phyloP scores from a whole-genome alignment of 2,329 filamentous ascomycete species.

The Laburnicola sp. region DNA sequence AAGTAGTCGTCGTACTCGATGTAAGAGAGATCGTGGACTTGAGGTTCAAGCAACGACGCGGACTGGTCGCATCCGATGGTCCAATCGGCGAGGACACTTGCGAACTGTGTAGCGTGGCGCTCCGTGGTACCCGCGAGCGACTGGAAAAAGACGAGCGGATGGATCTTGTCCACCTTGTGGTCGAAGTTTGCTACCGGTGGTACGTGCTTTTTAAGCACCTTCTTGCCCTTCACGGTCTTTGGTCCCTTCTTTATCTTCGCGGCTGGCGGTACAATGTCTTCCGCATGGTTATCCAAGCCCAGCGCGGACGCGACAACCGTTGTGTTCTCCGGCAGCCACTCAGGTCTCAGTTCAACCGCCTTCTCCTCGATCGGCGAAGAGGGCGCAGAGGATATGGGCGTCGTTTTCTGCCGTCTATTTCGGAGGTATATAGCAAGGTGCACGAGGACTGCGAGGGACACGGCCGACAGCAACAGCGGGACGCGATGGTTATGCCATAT shows the following conservation, averaged over 20 bases:
- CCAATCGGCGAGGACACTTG: slow-evolving; percentile 57
- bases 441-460: slow-evolving; percentile 34
- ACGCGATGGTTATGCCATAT: slow-evolving; percentile 45
- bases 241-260: slow-evolving; percentile 37
- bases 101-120: slow-evolving; percentile 67
- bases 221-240: slow-evolving; percentile 46
- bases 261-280: slow-evolving; percentile 28
- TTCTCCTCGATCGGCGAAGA: slow-evolving; percentile 39
- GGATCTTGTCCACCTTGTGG: slow-evolving; percentile 55
- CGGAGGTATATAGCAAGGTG: slow-evolving; percentile 35
- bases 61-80: slow-evolving; percentile 31
- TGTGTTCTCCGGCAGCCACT: slow-evolving; percentile 43
- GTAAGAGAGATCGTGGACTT: slow-evolving; percentile 77
- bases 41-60: slow-evolving; percentile 58
- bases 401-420: slow-evolving; percentile 32
- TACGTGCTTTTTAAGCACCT: slow-evolving; percentile 24
- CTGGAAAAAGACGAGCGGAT: slow-evolving; percentile 84
- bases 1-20: slow-evolving; percentile 95
- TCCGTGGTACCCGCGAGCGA: slow-evolving; percentile 85
- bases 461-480: slow-evolving; percentile 36
- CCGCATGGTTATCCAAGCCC: slow-evolving; percentile 35
- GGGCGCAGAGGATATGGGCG: slow-evolving; percentile 31
- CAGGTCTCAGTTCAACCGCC: slow-evolving; percentile 33
- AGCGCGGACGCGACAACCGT: slow-evolving; percentile 24
- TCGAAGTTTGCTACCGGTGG: slow-evolving; percentile 28